Base-by-base conservation (phyloP, 2,329 filamentous ascomycete species). In the Hypomyces perniciosus region DNA sequence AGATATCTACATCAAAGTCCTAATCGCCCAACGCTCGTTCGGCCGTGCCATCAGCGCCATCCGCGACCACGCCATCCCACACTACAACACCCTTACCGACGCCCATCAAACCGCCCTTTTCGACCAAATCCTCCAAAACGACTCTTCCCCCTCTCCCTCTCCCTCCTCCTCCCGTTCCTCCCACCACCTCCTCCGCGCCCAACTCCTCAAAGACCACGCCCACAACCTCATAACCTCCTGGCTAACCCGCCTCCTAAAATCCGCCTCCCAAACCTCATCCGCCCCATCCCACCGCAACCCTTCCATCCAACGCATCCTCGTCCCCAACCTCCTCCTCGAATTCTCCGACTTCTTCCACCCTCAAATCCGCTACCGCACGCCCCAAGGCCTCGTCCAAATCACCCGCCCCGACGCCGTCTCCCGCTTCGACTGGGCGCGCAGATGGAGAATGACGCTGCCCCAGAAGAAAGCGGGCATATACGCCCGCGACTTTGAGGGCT, bases 1-100 rank as follows among this genome's bases (percentile, higher is more conserved):
- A 62, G 67, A 73, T 57, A 59, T 71, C 41, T 65, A 72, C 55
- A 61, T 74, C 61, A 71, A 71, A 45, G 58, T 64, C 1, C 65
- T 74, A 34, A 63, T 77, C 48, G 44, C 50, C 8, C 54, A 58
- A 46, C 58, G 59, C 10, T 54, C 48, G 26, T 54, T 66, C 26
- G 60, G 57, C 30, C 61, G 52, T 31, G 69, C 72, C 4, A 55
- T 73, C 38, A 55, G 60, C 8, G 61, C 68, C 42, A 70, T 78
- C 49, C 64, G 69, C 20, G 59, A 65, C 35, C 65, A 71, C 56
- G 65, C 71, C 54, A 62, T 74, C 12, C 74, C 74, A 1, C 64
- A 72, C 57, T 65, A 69, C 53, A 52, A 57, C 29, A 33, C 13
- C 41, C 50, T 65, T 30, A 54, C 61, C 34, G 35, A 53, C 5